Base-by-base conservation (phyloP, 116 monocot species). In the Thalassia testudinum region DNA sequence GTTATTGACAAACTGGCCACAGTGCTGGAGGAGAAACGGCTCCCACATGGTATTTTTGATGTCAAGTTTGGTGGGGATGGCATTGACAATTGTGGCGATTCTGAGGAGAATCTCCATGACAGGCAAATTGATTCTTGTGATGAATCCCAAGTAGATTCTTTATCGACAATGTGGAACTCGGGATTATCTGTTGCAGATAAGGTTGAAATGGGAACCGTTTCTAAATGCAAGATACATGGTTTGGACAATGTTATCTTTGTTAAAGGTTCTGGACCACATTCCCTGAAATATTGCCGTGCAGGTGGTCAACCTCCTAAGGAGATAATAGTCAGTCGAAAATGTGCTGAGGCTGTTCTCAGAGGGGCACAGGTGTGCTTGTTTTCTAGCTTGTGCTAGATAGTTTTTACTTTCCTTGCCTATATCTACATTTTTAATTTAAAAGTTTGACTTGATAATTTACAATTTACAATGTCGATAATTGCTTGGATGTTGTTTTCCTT, bases 261-360 rank as follows among this genome's bases (percentile, higher is more conserved):
- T 18, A 63, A 59, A 65, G 99, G 99, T 66, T 79, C 85, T 19
- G 99, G 99, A 30, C 99, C 99, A 52, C 86, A 99, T 28, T 27
- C 29, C 24, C 21, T 86, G 27, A 21, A 63, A 27, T 90, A 80
- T 59, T 37, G 49, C 7, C 48, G 47, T 56, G 54, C 52, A 27
- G 29, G 57, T 49, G 49, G 27, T 58, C 48, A 70, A 62, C 57
- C 82, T 37, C 5, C 78, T n/a, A 99, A 90, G 63, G 99, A 99
- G 70, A 61, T 99, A 23, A 75, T 99, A 62, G 90, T 99, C 34
- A 99, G 99, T 68, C 77, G 99, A n/a, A 99, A 90, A 70, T 99
- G 99, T 72, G 99, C 82, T 16, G 99, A 99, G 66, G 78, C 99
- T 53, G 90, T 99, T 70, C 99, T 90, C 66, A 74, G 99, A 78